Conservation (phyloP, 345 rosid species). For the Aquilaria yunnanensis region DNA sequence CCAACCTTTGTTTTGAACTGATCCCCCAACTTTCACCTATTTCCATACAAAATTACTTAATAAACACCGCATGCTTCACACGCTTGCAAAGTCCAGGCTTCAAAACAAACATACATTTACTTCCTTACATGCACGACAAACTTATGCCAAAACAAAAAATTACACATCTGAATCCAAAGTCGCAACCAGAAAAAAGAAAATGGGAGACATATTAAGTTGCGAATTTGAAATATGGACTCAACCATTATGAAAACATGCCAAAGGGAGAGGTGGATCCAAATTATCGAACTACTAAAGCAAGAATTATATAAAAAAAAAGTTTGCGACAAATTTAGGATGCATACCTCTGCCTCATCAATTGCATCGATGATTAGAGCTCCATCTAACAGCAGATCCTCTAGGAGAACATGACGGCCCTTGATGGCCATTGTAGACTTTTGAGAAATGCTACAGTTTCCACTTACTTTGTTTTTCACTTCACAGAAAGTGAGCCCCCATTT, state of each 20-base stretch:
- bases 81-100: background rate
- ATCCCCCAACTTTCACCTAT: slow-evolving; percentile 68
- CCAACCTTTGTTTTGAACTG: slow-evolving; percentile 80
- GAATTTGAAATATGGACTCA: too few species aligned
- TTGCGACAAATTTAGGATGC: background rate
- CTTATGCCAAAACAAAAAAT: too few species aligned
- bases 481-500: slow-evolving; percentile 83
- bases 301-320: too few species aligned
- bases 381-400: slow-evolving; percentile 66
- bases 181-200: too few species aligned
- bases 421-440: slow-evolving; percentile 68
- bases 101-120: too few species aligned
- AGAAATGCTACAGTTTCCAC: slow-evolving; percentile 54
- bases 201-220: too few species aligned
- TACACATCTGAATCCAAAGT: too few species aligned
- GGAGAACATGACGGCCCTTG: slow-evolving; percentile 45
- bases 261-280: too few species aligned
- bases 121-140: too few species aligned
- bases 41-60: background rate
- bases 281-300: too few species aligned
- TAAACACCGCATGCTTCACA: background rate
- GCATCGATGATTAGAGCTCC: slow-evolving; percentile 70
- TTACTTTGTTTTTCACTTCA: slow-evolving; percentile 60
- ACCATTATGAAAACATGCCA: too few species aligned
- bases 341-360: slow-evolving; percentile 79